Evolutionary conservation across 2,329 filamentous ascomycete species (phyloP).

Genomic region (Sclerotinia borealis): DNA sequence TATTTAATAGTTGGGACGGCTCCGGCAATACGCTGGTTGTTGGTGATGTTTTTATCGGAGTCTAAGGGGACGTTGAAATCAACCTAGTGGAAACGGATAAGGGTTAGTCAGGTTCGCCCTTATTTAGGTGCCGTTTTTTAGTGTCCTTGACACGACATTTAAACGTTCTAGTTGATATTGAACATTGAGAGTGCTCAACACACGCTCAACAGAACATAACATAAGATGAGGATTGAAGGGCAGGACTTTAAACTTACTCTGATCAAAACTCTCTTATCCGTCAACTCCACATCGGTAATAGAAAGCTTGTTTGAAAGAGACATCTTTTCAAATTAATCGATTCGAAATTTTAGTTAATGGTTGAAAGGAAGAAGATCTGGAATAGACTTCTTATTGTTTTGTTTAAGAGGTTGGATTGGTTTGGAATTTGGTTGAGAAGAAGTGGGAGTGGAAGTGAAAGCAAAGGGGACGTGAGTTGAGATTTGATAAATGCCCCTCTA

Average conservation of each 20-base stretch:
- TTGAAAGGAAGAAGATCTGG: neutral
- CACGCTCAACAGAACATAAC: no score
- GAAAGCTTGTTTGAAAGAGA: constrained; percentile 98
- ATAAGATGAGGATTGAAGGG: neutral
- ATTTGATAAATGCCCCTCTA: constrained; percentile 22
- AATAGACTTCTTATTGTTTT: neutral
- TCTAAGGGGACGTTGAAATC: constrained; percentile 99
- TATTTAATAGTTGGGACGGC: constrained; percentile 94
- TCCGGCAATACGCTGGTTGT: constrained; percentile 96
- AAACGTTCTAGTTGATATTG: neutral
- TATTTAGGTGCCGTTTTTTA: neutral
- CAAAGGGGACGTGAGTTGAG: constrained; percentile 19
- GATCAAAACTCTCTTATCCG: constrained; percentile 97
- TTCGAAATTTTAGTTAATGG: neutral
- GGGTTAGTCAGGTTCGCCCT: constrained; percentile 21
- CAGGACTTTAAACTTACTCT: constrained; percentile 56
- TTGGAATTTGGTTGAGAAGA: constrained; percentile 4
- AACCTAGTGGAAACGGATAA: constrained; percentile 52
- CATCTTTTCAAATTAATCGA: constrained; percentile 48
- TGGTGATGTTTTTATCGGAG: constrained; percentile 86
- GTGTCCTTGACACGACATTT: neutral
- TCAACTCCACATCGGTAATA: constrained; percentile 92
- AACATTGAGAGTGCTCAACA: neutral
- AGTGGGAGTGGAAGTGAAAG: constrained; percentile 17
- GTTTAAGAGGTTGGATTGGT: neutral